These are phyloP conservation scores for Dicorynia guianensis DNA, from an alignment of 306 rosid genomes.

Conservation along the genomic window DNA sequence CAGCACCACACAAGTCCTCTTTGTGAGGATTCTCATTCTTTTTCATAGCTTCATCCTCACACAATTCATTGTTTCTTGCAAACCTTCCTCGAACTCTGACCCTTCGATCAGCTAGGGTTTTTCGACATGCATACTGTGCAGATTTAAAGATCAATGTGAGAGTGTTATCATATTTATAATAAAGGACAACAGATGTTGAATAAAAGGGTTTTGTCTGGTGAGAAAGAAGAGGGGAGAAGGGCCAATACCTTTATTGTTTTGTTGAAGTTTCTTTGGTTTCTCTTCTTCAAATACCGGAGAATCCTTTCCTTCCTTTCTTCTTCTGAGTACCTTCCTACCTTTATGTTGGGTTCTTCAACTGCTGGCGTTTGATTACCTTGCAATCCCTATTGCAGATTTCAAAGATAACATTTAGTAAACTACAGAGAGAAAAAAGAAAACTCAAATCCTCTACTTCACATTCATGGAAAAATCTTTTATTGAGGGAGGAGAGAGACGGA, in stretches of 20 bases:
- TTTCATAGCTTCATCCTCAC: constrained; percentile 49
- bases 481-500: background rate
- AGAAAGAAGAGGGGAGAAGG: background rate
- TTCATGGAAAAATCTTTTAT: background rate
- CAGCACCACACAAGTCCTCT: constrained; percentile 46
- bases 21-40: constrained; percentile 46
- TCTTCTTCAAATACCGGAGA: constrained; percentile 86
- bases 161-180: background rate
- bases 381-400: constrained; percentile 53
- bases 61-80: constrained; percentile 76
- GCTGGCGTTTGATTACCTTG: constrained; percentile 62
- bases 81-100: constrained; percentile 96
- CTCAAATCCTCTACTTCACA: background rate
- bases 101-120: constrained; percentile 92
- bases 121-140: constrained; percentile 92
- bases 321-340: constrained; percentile 88
- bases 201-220: background rate
- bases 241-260: constrained; percentile 74
- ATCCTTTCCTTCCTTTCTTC: constrained; percentile 90
- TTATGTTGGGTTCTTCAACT: constrained; percentile 70
- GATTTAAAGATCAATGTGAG: background rate
- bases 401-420: constrained; percentile 16
- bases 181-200: constrained; percentile 5
- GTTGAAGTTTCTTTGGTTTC: constrained; percentile 95
- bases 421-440: no score